A percentile compares a stretch with the other conserved stretches of the same genome.
Evolutionary conservation across 176 grass and related monocot genomes (phyloP).

Genomic region (Miscanthus lutarioriparius): DNA sequence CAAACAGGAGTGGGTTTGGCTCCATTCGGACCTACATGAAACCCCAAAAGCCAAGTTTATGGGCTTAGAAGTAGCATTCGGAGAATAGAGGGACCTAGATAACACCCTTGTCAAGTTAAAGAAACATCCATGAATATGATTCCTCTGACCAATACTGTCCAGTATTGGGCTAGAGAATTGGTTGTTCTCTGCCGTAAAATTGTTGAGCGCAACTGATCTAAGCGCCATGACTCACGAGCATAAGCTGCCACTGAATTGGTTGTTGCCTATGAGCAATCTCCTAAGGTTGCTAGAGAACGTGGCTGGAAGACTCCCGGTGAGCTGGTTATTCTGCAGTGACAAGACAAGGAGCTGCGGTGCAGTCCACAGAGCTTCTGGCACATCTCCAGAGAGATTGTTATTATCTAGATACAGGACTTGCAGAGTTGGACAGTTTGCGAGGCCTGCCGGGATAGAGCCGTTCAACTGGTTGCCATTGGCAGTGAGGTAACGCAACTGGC

Average conservation of each 20-base stretch:
- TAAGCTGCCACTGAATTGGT: constrained; percentile 55
- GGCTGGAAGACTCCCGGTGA: constrained; percentile 54
- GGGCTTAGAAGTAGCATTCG: no score
- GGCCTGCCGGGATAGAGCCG: constrained; percentile 59
- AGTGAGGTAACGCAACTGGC: neutral
- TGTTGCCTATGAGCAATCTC: constrained; percentile 40
- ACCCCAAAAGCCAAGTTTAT: no score
- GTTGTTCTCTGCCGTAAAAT: no score
- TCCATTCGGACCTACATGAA: no score
- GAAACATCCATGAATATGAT: no score
- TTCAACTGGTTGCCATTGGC: constrained; percentile 44
- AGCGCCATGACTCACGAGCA: no score
- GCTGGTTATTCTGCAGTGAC: constrained; percentile 36
- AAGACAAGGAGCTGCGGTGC: constrained; percentile 5
- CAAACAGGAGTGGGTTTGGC: no score
- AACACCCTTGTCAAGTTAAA: no score
- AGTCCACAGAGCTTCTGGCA: constrained; percentile 56
- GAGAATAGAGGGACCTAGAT: no score
- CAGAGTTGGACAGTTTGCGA: constrained; percentile 50
- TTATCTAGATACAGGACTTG: neutral
- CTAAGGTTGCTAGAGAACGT: constrained; percentile 36
- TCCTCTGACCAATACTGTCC: no score
- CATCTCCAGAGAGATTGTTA: constrained; percentile 64
- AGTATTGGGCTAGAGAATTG: no score
- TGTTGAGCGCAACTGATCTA: no score